These are phyloP conservation scores for Russula lepida DNA, from an alignment of 768 basidiomycete genomes.

Conservation along the genomic window DNA sequence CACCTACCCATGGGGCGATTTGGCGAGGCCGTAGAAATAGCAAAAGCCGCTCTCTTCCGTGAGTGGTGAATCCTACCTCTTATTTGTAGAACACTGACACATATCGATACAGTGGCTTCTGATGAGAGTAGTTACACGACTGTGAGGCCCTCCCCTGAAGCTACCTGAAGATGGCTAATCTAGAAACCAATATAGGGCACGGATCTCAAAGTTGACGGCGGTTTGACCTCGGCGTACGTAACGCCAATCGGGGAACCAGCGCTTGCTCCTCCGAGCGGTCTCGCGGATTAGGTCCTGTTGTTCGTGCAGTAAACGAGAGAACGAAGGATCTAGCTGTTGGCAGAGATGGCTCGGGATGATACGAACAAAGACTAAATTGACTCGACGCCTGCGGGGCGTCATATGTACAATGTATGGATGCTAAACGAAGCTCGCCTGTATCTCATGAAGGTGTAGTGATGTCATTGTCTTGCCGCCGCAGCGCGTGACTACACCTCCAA, in stretches of 20 bases:
- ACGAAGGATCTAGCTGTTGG: neutral
- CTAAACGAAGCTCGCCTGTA: too few species aligned
- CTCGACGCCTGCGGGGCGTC: too few species aligned
- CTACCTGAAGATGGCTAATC: neutral
- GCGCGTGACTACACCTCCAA: too few species aligned
- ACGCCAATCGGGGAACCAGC: constrained; percentile 74
- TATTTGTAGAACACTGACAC: neutral
- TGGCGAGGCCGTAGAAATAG: constrained; percentile 93
- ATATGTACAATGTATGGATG: too few species aligned
- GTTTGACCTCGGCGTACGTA: constrained; percentile 87
- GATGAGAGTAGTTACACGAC: constrained; percentile 97
- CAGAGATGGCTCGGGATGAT: too few species aligned
- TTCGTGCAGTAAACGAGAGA: neutral
- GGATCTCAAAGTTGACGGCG: constrained; percentile 95
- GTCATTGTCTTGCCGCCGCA: too few species aligned
- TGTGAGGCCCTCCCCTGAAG: constrained; percentile 37
- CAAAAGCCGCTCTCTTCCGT: constrained; percentile 90
- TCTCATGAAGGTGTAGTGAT: too few species aligned
- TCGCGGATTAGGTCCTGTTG: constrained; percentile 26
- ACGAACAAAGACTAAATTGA: too few species aligned
- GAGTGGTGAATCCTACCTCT: constrained; percentile 29
- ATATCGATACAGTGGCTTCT: constrained; percentile 56
- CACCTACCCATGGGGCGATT: constrained; percentile 97
- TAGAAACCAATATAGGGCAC: constrained; percentile 45
- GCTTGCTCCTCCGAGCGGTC: constrained; percentile 62